Evolutionary conservation across 108 stramenopile species (phyloP), one percentile per base, ranked within the genome.

Genomic region (Skeletonema tropicum): DNA sequence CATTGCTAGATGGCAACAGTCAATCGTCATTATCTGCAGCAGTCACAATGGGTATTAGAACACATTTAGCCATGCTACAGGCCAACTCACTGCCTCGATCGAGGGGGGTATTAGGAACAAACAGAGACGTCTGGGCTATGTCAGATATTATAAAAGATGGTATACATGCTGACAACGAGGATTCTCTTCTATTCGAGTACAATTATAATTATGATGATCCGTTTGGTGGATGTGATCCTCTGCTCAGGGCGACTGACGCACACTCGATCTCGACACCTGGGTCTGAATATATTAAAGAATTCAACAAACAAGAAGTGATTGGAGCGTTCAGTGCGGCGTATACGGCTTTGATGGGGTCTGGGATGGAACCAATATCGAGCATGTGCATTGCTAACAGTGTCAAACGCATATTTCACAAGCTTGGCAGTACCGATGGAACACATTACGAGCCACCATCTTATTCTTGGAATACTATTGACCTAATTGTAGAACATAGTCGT

Each of bases 1-100:
- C 35, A 38, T 64, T 76, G 13, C 38, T 76, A 11, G 77, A 73
- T 17, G 71, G 49, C 4, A 52, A 48, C 38, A 61, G 60, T 33
- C 60, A 15, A 57, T 55, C 23, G 1, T 6, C 52, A 19, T 57
- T 23, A 8, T 65, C 77, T 17, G 72, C 65, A 46, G 71, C 77
- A 19, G 41, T 73, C 8, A 58, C 68, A 0, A 78, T 78, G 77
- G 77, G 66, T 32, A 33, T 73, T 23, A 25, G 48, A 32, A 66
- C 77, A 23, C 77, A 78, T 66, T 59, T 78, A 57, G 77, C 77
- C 38, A 78, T 78, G 77, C 39, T 78, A 1, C 77, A 78, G 57
- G 63, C 77, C 30, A 78, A 78, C 49, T 65, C 63, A 21, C 26
- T 78, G 0, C 77, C 77, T 3, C 71, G 64, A 39, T 65, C 71